A percentile compares a stretch with the other conserved stretches of the same genome.
phyloP scores from a whole-genome alignment of 176 grass and related monocot species.

The Eremochloa ophiuroides region DNA sequence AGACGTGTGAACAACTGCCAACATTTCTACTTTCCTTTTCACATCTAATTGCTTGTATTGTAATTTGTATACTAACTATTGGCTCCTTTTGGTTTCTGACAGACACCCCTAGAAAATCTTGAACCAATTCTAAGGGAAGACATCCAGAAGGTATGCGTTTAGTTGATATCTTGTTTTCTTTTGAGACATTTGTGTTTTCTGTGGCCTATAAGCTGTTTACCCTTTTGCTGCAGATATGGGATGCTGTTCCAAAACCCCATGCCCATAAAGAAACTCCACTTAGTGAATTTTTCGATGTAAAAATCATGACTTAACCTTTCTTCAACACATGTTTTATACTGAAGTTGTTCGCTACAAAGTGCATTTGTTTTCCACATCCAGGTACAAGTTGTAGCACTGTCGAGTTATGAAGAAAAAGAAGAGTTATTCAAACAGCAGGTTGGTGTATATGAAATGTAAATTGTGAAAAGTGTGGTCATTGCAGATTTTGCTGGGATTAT shows the following conservation, averaged over 20 bases:
- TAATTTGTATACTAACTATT: not conserved
- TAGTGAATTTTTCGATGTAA: constrained; percentile 96
- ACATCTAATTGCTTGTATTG: constrained; percentile 12
- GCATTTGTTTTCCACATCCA: constrained; percentile 32
- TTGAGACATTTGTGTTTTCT: constrained; percentile 13
- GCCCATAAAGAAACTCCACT: constrained; percentile 92
- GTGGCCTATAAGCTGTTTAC: constrained; percentile 25
- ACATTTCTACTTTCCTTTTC: constrained; percentile 9
- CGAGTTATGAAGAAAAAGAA: constrained; percentile 94
- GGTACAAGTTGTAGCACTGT: constrained; percentile 85
- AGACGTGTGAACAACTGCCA: not conserved
- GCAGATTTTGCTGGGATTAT: constrained; percentile 11
- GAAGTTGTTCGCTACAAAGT: constrained; percentile 5
- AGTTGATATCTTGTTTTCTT: not conserved
- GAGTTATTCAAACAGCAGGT: constrained; percentile 91
- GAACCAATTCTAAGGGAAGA: constrained; percentile 96
- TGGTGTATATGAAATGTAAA: not conserved
- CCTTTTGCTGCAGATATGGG: constrained; percentile 84
- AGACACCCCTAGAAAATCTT: constrained; percentile 94
- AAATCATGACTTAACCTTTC: constrained; percentile 10
- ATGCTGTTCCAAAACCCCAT: constrained; percentile 86
- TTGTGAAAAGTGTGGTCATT: constrained; percentile 20
- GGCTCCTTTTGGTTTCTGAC: constrained; percentile 30
- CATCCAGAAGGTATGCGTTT: constrained; percentile 82
- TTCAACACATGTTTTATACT: constrained; percentile 1